These are phyloP conservation scores for Darksidea phi DNA, from an alignment of 495 filamentous ascomycete genomes.

Conservation along the genomic window DNA sequence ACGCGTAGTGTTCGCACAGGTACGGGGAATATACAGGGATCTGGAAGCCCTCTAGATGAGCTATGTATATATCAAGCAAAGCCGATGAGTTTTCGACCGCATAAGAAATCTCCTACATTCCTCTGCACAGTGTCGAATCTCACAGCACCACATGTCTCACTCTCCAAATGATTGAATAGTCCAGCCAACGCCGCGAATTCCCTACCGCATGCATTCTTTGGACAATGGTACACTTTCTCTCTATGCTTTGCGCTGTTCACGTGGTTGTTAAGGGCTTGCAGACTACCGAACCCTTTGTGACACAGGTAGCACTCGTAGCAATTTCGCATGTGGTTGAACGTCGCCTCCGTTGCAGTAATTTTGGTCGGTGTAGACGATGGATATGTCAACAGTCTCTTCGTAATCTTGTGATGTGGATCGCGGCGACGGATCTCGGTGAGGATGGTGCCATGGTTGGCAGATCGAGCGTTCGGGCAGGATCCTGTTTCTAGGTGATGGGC, in stretches of 20 bases:
- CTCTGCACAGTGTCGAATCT: slow-evolving; percentile 51
- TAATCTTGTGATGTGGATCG: slow-evolving; percentile 48
- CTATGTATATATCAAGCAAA: slow-evolving; percentile 10
- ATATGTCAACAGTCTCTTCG: slow-evolving; percentile 47
- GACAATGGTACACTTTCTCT: slow-evolving; percentile 56
- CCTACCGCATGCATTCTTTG: slow-evolving; percentile 46
- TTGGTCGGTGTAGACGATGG: slow-evolving; percentile 30
- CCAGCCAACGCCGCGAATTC: slow-evolving; percentile 51
- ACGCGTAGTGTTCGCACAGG: too few species aligned
- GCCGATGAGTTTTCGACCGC: slow-evolving; percentile 4
- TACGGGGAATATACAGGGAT: too few species aligned
- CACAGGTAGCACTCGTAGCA: slow-evolving; percentile 52
- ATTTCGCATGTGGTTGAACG: slow-evolving; percentile 41
- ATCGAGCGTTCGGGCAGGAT: slow-evolving; percentile 43
- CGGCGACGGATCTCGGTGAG: slow-evolving; percentile 52
- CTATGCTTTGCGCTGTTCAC: slow-evolving; percentile 40
- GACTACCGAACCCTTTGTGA: slow-evolving; percentile 41
- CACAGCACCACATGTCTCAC: slow-evolving; percentile 52
- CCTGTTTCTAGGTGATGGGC: slow-evolving; percentile 50
- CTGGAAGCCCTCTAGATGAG: too few species aligned
- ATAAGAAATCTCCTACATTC: slow-evolving; percentile 7
- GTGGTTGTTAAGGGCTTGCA: slow-evolving; percentile 36
- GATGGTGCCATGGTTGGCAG: slow-evolving; percentile 48
- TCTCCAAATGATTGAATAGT: slow-evolving; percentile 58
- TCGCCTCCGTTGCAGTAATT: slow-evolving; percentile 29